Percentiles rank a stretch among this genome's conserved stretches.
Evolutionary conservation across 2,329 filamentous ascomycete genomes (phyloP).

Genomic region (Pseudopyricularia javanii): DNA sequence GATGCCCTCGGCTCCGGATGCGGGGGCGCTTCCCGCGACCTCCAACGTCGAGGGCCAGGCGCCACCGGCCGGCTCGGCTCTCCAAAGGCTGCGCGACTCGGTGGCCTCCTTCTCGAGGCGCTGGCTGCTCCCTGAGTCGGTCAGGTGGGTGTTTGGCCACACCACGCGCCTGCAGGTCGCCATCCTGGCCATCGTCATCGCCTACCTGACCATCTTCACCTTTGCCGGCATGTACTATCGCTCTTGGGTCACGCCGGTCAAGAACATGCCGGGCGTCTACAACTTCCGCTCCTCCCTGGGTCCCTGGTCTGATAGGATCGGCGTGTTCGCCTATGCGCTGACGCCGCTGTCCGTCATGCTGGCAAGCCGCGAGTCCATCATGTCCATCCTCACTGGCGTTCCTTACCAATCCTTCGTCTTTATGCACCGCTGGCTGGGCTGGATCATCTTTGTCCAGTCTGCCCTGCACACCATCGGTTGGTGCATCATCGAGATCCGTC

Average conservation of each 20-base stretch:
- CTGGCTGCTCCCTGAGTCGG: conserved; percentile 49
- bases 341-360: conserved; percentile 59
- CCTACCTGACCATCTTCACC: conserved; percentile 55
- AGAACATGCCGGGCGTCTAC: conserved; percentile 36
- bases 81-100: conserved; percentile 21
- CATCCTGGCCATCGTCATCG: conserved; percentile 42
- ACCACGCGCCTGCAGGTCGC: conserved; percentile 57
- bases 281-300: conserved; percentile 57
- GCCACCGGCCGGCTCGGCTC: neutral
- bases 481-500: conserved; percentile 21
- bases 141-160: conserved; percentile 48
- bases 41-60: conserved; percentile 4
- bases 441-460: conserved; percentile 58
- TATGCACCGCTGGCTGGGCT: conserved; percentile 64
- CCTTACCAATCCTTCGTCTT: conserved; percentile 72
- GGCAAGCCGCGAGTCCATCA: conserved; percentile 55
- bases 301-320: conserved; percentile 56
- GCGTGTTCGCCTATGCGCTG: conserved; percentile 60
- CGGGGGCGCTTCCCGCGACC: conserved; percentile 9
- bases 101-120: conserved; percentile 28
- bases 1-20: conserved; percentile 6
- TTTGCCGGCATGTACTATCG: conserved; percentile 58
- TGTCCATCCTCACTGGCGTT: conserved; percentile 58
- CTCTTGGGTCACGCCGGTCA: conserved; percentile 59
- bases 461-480: conserved; percentile 59